Conservation (phyloP, 108 stramenopile genomes). For the Seminavis robusta region DNA sequence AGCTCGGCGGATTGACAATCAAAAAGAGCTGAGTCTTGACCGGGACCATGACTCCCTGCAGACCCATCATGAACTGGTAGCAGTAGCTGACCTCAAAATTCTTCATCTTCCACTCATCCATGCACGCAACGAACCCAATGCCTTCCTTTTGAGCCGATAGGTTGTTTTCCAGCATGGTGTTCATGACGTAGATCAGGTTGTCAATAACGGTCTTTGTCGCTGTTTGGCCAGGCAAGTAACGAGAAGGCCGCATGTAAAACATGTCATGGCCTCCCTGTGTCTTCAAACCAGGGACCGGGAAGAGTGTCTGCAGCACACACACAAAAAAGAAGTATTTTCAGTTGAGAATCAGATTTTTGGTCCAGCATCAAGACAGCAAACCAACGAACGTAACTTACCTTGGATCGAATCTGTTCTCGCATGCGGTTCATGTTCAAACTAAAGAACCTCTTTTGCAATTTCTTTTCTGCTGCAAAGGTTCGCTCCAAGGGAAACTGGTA, state of each 20-base stretch:
- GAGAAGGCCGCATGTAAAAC: conserved; percentile 49
- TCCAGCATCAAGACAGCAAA: too few relatives aligned
- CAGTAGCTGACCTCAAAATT: conserved; percentile 43
- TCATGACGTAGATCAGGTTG: conserved; percentile 44
- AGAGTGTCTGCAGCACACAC: too few relatives aligned
- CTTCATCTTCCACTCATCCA: conserved; percentile 43
- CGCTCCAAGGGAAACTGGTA: too few relatives aligned
- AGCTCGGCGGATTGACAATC: conserved; percentile 57
- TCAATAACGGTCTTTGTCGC: conserved; percentile 35
- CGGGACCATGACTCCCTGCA: conserved; percentile 35
- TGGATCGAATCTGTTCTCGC: too few relatives aligned
- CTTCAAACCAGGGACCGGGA: conserved; percentile 43
- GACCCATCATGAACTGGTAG: conserved; percentile 33
- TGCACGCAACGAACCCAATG: conserved; percentile 51
- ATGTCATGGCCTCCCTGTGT: conserved; percentile 34
- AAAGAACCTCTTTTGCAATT: too few relatives aligned
- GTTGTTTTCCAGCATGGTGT: conserved; percentile 37
- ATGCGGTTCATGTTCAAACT: too few relatives aligned
- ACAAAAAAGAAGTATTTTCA: too few relatives aligned
- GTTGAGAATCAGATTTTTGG: too few relatives aligned
- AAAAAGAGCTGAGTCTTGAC: conserved; percentile 34
- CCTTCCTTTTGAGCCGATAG: conserved; percentile 33
- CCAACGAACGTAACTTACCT: too few relatives aligned
- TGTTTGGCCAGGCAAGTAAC: conserved; percentile 37
- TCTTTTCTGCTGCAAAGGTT: too few relatives aligned